phyloP scores from a whole-genome alignment of 495 filamentous ascomycete species.

The Penicillium lividum region DNA sequence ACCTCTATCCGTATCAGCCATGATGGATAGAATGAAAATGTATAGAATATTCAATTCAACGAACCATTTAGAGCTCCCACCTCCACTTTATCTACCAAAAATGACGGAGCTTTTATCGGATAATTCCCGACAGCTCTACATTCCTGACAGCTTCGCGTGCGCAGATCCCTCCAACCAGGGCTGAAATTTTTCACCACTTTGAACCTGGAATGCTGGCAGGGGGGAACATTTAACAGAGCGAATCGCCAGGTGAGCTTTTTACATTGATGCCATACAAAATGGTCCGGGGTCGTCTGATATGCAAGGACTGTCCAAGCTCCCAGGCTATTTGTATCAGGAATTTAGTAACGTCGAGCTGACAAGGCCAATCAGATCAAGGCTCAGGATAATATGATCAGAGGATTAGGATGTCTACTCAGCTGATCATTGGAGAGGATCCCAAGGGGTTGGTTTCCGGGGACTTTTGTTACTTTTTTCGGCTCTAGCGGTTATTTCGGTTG shows the following conservation, averaged over 20 bases:
- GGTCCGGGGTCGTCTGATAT: slow-evolving; percentile 2
- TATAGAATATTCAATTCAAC: neutral
- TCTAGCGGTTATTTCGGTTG: neutral
- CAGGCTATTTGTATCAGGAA: slow-evolving; percentile 5
- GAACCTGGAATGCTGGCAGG: slow-evolving; percentile 7
- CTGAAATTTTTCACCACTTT: neutral
- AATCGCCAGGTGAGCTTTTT: neutral
- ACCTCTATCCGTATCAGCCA: slow-evolving; percentile 8
- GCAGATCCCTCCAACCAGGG: slow-evolving; percentile 4
- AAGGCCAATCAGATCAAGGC: slow-evolving; percentile 1
- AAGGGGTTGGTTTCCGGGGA: slow-evolving; percentile 2
- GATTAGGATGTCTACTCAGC: neutral
- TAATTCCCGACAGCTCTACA: slow-evolving; percentile 8
- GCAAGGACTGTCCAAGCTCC: slow-evolving; percentile 8
- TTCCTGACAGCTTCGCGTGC: slow-evolving; percentile 9
- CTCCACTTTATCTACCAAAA: slow-evolving; percentile 3
- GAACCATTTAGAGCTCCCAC: neutral
- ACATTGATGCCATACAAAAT: slow-evolving; percentile 1
- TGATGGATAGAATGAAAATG: neutral
- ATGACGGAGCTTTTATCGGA: slow-evolving; percentile 8
- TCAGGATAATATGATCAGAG: neutral
- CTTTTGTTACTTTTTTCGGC: slow-evolving; percentile 1
- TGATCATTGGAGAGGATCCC: slow-evolving; percentile 2
- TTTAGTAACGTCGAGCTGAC: slow-evolving; percentile 5
- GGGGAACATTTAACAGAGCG: slow-evolving; percentile 3